Conservation (phyloP, 164 flowering plant species). For the Malania oleifera region DNA sequence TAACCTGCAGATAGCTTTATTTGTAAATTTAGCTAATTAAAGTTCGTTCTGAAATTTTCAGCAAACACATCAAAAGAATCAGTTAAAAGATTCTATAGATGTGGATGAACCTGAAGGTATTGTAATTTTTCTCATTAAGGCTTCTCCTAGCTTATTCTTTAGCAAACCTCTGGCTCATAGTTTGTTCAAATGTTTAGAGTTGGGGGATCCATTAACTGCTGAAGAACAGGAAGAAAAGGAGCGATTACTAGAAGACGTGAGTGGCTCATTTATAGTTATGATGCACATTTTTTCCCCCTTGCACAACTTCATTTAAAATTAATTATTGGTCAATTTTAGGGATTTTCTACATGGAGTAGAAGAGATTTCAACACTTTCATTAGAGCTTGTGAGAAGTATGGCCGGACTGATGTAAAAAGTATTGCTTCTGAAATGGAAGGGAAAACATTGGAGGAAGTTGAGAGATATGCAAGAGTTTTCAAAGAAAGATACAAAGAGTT, state of each 20-base stretch:
- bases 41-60: constrained; percentile 16
- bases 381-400: constrained; percentile 98
- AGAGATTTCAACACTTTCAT: constrained; percentile 95
- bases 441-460: constrained; percentile 89
- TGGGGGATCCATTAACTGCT: constrained; percentile 82
- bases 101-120: constrained; percentile 96
- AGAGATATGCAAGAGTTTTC: constrained; percentile 88
- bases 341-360: constrained; percentile 93
- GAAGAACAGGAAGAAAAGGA: constrained; percentile 97
- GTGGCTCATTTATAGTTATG: constrained; percentile 4
- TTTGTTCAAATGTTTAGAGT: constrained; percentile 30
- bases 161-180: neutral
- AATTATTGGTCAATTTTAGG: constrained; percentile 34
- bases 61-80: constrained; percentile 86
- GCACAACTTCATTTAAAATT: constrained; percentile 4
- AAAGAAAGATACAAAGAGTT: constrained; percentile 93
- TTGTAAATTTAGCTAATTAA: no score
- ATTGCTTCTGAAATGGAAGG: constrained; percentile 98
- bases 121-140: neutral
- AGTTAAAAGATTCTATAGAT: constrained; percentile 81
- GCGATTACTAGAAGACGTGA: constrained; percentile 72
- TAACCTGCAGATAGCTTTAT: no score
- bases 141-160: neutral
- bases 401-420: constrained; percentile 74
- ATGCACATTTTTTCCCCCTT: no score